phyloP scores from a whole-genome alignment of 1,284 basidiomycete genomes.

The Malassezia yamatoensis region DNA sequence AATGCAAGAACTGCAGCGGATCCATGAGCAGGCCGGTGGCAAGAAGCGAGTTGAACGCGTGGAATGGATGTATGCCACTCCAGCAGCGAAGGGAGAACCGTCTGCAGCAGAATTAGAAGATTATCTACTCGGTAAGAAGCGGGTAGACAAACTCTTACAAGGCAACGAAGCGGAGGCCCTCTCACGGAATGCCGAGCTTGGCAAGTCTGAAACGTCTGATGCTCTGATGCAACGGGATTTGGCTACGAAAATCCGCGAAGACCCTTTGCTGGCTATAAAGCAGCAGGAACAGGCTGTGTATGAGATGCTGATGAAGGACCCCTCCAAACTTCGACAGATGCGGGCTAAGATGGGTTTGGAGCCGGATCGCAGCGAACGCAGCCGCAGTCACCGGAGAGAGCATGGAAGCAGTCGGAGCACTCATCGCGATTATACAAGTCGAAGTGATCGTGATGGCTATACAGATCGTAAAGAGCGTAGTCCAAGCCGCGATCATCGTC shows the following conservation, averaged over 20 bases:
- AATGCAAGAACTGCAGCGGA: slow-evolving; percentile 82
- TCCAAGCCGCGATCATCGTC: slow-evolving; percentile 13
- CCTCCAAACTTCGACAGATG: slow-evolving; percentile 60
- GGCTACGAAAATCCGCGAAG: slow-evolving; percentile 85
- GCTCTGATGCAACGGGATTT: slow-evolving; percentile 75
- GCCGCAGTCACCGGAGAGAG: slow-evolving; percentile 2
- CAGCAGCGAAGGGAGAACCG: slow-evolving; percentile 68
- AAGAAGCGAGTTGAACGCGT: slow-evolving; percentile 84
- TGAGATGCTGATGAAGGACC: slow-evolving; percentile 78
- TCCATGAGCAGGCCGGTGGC: slow-evolving; percentile 70
- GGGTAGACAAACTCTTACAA: slow-evolving; percentile 87
- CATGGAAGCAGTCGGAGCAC: neutral
- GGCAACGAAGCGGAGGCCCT: slow-evolving; percentile 64
- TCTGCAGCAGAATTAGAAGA: slow-evolving; percentile 79
- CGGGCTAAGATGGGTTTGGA: slow-evolving; percentile 58
- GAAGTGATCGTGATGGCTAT: slow-evolving; percentile 8
- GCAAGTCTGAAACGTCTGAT: slow-evolving; percentile 28
- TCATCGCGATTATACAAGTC: slow-evolving; percentile 12
- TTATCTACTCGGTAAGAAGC: slow-evolving; percentile 93
- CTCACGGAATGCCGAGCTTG: slow-evolving; percentile 13
- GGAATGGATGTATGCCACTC: slow-evolving; percentile 99
- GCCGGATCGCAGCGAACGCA: slow-evolving; percentile 54
- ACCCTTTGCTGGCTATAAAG: slow-evolving; percentile 90
- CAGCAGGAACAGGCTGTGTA: slow-evolving; percentile 91
- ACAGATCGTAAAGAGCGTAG: neutral